Evolutionary conservation across 177 flowering plant species (phyloP), one percentile per base, ranked within the genome.

Genomic region (Tripterygium wilfordii): DNA sequence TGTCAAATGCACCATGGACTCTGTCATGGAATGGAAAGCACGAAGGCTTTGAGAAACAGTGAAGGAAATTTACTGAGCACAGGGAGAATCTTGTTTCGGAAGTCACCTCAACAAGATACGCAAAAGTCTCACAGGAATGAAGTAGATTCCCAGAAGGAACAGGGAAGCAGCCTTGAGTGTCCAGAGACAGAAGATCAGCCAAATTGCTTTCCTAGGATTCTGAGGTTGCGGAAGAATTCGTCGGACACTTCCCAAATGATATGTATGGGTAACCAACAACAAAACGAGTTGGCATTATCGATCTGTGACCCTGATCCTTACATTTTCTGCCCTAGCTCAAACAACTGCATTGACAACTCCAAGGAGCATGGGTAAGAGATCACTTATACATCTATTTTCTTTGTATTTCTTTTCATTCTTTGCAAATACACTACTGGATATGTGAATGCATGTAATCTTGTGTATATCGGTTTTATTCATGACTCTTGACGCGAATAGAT

Each of bases 1-100:
- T 71, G 69, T 29, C 72, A 67, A 17, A 20, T 60, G 37, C 71
- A 73, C 9, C 66, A 62, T 24, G 27, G 44, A 35, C 64, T 60
- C 53, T 43, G 53, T 53, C 64, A 58, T 53, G 57, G 46, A 49
- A 72, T 42, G 15, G 70, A 69, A 41, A 25, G 56, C 21, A 56
- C 62, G 21, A 62, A 45, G 30, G 57, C 75, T 49, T 51, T 81
- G 22, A 68, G 89, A 62, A 70, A 70, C 55, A 51, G 58, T 24
- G 79, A 78, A 43, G 87, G 85, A 44, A 85, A 79, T 60, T 66
- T 72, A 26, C 62, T 71, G 15, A 74, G 79, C 66, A 66, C 60
- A 46, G 72, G 58, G 33, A 57, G 67, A 40, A 25, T 47, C 18
- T 45, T 51, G 12, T 51, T 65, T 6, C 57, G 36, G 13, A 53